phyloP scores from a whole-genome alignment of 352 stramenopile genomes.

The Phytophthora constricta region DNA sequence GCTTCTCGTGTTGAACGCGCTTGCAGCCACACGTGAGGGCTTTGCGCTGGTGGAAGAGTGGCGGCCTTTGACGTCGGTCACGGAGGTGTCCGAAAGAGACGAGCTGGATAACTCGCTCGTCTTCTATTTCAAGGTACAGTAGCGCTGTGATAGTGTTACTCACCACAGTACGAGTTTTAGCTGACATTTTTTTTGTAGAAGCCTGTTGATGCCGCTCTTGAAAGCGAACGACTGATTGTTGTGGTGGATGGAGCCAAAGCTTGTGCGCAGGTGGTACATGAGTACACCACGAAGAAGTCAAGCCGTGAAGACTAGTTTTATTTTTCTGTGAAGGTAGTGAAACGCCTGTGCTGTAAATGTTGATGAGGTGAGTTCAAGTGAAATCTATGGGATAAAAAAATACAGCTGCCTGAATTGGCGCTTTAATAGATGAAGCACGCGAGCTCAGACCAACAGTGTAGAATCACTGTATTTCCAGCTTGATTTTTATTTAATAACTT shows the following conservation, averaged over 20 bases:
- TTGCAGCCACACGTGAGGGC: constrained; percentile 46
- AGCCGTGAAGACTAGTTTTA: constrained; percentile 4
- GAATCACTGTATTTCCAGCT: background rate
- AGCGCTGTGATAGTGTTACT: background rate
- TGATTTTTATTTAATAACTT: background rate
- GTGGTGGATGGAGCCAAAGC: constrained; percentile 31
- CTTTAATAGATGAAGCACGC: constrained; percentile 2
- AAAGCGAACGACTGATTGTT: constrained; percentile 30
- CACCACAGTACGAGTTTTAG: background rate
- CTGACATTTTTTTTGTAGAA: constrained; percentile 13
- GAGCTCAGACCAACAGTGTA: background rate
- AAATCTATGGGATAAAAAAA: constrained; percentile 13
- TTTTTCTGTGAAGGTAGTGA: background rate
- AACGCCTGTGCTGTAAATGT: constrained; percentile 18
- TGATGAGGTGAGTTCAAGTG: background rate
- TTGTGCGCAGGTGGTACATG: constrained; percentile 31
- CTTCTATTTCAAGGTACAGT: constrained; percentile 76
- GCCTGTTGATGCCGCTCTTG: constrained; percentile 4
- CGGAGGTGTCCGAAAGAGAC: constrained; percentile 62
- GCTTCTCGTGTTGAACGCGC: constrained; percentile 57
- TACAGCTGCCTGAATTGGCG: constrained; percentile 5
- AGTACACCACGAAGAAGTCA: constrained; percentile 22
- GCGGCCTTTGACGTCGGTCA: constrained; percentile 56
- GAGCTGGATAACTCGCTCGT: constrained; percentile 69
- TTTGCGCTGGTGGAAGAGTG: constrained; percentile 69